Evolutionary conservation across 140 eudicot genomes (phyloP).

Genomic region (Flaveria floridana): DNA sequence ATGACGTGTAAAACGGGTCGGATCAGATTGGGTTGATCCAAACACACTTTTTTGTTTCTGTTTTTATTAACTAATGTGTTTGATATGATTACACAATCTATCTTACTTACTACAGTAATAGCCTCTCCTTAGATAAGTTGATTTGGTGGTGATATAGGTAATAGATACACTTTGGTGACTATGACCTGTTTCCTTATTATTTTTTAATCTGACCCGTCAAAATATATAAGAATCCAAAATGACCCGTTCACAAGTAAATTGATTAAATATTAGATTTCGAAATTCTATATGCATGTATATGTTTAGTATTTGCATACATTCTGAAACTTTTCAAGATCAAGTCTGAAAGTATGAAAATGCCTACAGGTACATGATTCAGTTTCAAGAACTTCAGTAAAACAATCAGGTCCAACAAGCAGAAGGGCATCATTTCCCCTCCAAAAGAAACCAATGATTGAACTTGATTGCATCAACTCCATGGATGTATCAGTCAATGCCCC

Average conservation of each 20-base stretch:
- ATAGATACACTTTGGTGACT: neutral
- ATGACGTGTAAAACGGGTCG: neutral
- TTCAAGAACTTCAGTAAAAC: slow-evolving; percentile 49
- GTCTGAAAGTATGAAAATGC: slow-evolving; percentile 24
- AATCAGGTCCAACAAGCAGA: slow-evolving; percentile 53
- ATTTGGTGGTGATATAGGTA: too few species aligned
- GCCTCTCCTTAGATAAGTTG: too few species aligned
- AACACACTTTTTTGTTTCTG: neutral
- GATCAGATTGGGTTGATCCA: neutral
- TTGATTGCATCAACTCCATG: slow-evolving; percentile 52
- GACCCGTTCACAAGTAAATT: too few species aligned
- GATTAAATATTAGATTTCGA: too few species aligned
- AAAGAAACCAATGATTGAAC: slow-evolving; percentile 35
- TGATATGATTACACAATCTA: too few species aligned
- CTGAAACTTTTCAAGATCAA: neutral
- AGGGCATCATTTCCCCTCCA: slow-evolving; percentile 73
- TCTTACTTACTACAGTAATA: too few species aligned
- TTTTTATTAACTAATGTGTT: too few species aligned
- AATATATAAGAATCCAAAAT: too few species aligned
- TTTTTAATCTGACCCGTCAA: too few species aligned
- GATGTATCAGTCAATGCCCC: slow-evolving; percentile 93
- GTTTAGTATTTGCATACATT: slow-evolving; percentile 10
- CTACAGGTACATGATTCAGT: slow-evolving; percentile 49
- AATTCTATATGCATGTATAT: neutral
- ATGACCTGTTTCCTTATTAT: neutral